These are phyloP conservation scores for Trichophyton rubrum DNA, from an alignment of 2,329 filamentous ascomycete genomes.

Conservation along the genomic window DNA sequence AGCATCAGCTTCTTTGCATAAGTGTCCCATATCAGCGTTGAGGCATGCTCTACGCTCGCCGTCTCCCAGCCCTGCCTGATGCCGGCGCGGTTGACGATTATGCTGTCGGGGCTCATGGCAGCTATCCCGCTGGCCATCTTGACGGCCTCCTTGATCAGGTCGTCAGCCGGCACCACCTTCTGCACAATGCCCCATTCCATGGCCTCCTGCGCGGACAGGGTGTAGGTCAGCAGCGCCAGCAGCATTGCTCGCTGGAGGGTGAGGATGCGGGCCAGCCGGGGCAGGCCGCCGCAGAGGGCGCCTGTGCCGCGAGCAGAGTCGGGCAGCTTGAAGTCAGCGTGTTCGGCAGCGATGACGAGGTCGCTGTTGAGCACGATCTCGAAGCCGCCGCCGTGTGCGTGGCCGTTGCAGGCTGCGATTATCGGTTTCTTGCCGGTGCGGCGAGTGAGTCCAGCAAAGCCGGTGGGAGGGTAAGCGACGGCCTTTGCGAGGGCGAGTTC, in stretches of 20 bases:
- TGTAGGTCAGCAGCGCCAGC: conserved; percentile 54
- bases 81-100: conserved; percentile 57
- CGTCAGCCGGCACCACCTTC: conserved; percentile 46
- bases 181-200: conserved; percentile 55
- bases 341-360: conserved; percentile 48
- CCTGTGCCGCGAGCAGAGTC: conserved; percentile 61
- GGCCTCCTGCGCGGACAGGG: conserved; percentile 48
- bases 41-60: conserved; percentile 50
- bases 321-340: conserved; percentile 54
- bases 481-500: conserved; percentile 15
- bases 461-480: conserved; percentile 32
- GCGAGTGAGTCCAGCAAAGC: conserved; percentile 45
- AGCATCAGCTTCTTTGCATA: conserved; percentile 77
- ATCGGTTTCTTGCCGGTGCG: conserved; percentile 58
- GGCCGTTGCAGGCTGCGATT: conserved; percentile 62
- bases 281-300: conserved; percentile 56
- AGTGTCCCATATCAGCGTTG: conserved; percentile 69
- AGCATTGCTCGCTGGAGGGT: conserved; percentile 57
- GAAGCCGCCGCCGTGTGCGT: conserved; percentile 63
- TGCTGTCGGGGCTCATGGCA: conserved; percentile 55
- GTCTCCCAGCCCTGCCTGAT: conserved; percentile 58
- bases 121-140: conserved; percentile 48
- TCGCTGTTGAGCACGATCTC: conserved; percentile 84
- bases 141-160: conserved; percentile 61
- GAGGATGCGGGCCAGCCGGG: conserved; percentile 52